Percentiles rank a stretch among this genome's conserved stretches.
Evolutionary conservation across 1,284 basidiomycete species (phyloP).

Genomic region (Sanghuangporus baumii): DNA sequence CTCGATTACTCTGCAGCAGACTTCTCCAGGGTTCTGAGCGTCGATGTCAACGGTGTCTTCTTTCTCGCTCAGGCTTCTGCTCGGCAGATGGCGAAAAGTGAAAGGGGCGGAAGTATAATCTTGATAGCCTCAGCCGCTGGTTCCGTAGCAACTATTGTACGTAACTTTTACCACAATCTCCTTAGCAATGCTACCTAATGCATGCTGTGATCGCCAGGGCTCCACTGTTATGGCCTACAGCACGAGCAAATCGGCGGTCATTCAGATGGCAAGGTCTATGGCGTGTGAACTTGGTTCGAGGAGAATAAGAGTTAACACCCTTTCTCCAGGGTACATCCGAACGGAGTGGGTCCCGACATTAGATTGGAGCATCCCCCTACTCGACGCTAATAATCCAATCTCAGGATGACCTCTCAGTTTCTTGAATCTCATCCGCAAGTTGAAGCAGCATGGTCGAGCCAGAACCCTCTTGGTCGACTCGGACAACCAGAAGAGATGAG

Average conservation of each 20-base stretch:
- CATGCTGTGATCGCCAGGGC: slow-evolving; percentile 35
- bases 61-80: slow-evolving; percentile 78
- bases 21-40: slow-evolving; percentile 58
- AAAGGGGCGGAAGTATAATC: slow-evolving; percentile 71
- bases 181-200: slow-evolving; percentile 33
- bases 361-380: slow-evolving; percentile 3
- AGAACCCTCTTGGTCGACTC: slow-evolving; percentile 75
- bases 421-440: slow-evolving; percentile 66
- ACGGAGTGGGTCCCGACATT: slow-evolving; percentile 44
- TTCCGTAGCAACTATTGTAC: slow-evolving; percentile 56
- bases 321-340: slow-evolving; percentile 73
- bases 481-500: slow-evolving; percentile 74
- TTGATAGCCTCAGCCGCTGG: slow-evolving; percentile 83
- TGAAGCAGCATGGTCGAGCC: slow-evolving; percentile 62
- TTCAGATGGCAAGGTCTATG: slow-evolving; percentile 81
- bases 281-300: slow-evolving; percentile 74
- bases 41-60: slow-evolving; percentile 75
- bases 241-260: slow-evolving; percentile 74
- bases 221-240: slow-evolving; percentile 77
- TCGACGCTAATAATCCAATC: not conserved
- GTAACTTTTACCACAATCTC: slow-evolving; percentile 21
- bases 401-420: slow-evolving; percentile 66
- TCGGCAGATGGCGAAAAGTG: slow-evolving; percentile 68
- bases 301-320: slow-evolving; percentile 67
- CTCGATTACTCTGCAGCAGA: slow-evolving; percentile 65